Evolutionary conservation across 176 grass and related monocot genomes (phyloP).

Genomic region (Saccharum spontaneum): DNA sequence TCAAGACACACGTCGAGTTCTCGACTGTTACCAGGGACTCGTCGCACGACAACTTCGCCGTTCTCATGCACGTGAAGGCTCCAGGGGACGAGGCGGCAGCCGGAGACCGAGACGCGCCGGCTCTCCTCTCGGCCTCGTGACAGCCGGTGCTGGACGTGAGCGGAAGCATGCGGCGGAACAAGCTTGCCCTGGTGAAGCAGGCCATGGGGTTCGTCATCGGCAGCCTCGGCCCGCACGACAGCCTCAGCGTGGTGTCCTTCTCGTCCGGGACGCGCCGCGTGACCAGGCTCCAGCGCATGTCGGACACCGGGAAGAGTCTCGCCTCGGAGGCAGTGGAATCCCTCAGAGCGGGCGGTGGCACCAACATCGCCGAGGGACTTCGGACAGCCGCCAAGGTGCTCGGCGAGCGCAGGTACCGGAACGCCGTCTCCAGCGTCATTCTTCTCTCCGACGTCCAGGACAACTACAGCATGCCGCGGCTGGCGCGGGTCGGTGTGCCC

Average conservation of each 20-base stretch:
- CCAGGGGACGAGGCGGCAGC: slow-evolving; percentile 1
- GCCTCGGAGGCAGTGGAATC: slow-evolving; percentile 31
- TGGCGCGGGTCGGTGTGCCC: neutral
- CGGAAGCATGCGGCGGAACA: slow-evolving; percentile 56
- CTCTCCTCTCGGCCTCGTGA: slow-evolving; percentile 53
- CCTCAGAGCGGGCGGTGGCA: slow-evolving; percentile 42
- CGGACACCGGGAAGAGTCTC: slow-evolving; percentile 25
- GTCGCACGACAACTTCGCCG: slow-evolving; percentile 43
- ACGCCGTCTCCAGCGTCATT: slow-evolving; percentile 65
- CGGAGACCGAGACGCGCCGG: neutral
- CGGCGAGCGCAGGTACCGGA: slow-evolving; percentile 45
- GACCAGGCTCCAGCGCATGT: slow-evolving; percentile 56
- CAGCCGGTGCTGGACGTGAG: slow-evolving; percentile 71
- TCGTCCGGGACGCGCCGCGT: slow-evolving; percentile 41
- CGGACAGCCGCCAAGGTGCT: slow-evolving; percentile 59
- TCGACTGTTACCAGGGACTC: slow-evolving; percentile 29
- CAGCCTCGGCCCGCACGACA: slow-evolving; percentile 60
- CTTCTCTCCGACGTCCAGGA: slow-evolving; percentile 81
- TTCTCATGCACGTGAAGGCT: slow-evolving; percentile 56
- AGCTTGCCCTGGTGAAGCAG: slow-evolving; percentile 55
- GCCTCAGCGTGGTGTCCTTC: slow-evolving; percentile 66
- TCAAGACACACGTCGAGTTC: slow-evolving; percentile 52
- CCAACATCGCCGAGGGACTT: slow-evolving; percentile 68
- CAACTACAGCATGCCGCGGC: slow-evolving; percentile 29
- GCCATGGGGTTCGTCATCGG: slow-evolving; percentile 71